Evolutionary conservation across 2,329 filamentous ascomycete species (phyloP), one percentile per base, ranked within the genome.

Genomic region (Trichoderma asperellum): DNA sequence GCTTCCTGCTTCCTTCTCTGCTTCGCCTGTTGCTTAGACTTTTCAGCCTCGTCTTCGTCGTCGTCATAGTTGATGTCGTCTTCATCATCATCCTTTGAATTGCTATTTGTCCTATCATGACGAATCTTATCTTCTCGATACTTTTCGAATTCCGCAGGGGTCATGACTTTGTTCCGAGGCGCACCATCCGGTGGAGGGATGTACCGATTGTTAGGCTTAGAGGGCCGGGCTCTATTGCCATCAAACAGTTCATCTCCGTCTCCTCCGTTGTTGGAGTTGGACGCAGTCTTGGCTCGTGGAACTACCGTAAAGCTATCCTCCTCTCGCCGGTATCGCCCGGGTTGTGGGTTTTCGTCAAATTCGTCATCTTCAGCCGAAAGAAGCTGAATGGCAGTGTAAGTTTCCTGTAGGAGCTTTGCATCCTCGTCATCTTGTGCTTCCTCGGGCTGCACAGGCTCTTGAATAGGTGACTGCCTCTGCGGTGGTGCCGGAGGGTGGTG

Each of bases 1-100:
- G 94, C 94, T 79, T 97, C 93, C 77, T 97, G 94, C 83, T 94
- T 96, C 75, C 89, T 88, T 72, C 94, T 86, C 77, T 96, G 92
- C 77, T 90, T 92, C 21, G 91, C 88, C 58, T 91, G 85, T 76
- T 92, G 86, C 76, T 86, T 91, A 34, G 89, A 88, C 76, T 92
- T 92, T 75, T 96, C 93, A 0, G 86, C 78, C 72, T 96, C 93
- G 74, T 96, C 93, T 53, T 94, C 91, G 57, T 93, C 91, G 57
- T 92, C 90, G 49, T 90, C 88, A 71, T 91, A 90, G 70, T 89
- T 84, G 68, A 86, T 85, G 29, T 91, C 88, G n/a, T 88, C 85
- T 3, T 88, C 89, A 24, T 90, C 87, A 8, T 89, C 88, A 34
- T 88, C 85, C 52, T 84, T 85, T 24, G 82, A 81, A 5, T 87